A percentile compares a stretch with the other conserved stretches of the same genome.
These are phyloP conservation scores for Ostreobium quekettii DNA, from an alignment of 139 green algal genomes.

Conservation along the genomic window DNA sequence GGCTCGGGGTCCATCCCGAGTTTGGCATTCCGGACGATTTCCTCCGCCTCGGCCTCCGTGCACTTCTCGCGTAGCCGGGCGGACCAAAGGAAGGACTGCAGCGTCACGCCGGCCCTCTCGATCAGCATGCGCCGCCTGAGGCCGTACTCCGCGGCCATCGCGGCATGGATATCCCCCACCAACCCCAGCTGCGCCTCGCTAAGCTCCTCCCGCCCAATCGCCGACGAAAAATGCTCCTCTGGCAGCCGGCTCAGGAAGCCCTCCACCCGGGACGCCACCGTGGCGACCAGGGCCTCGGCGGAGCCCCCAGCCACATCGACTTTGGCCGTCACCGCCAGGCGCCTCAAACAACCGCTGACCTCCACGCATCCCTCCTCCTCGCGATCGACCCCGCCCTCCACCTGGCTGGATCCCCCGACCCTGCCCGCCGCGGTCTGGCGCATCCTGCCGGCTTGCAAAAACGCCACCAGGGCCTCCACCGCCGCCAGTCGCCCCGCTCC, in stretches of 20 bases:
- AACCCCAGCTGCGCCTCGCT: constrained; percentile 23
- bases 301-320: neutral
- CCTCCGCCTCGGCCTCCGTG: constrained; percentile 21
- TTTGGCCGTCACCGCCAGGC: neutral
- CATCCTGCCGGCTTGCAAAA: neutral
- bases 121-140: constrained; percentile 54
- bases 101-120: constrained; percentile 48
- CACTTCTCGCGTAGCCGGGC: constrained; percentile 28
- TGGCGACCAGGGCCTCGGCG: constrained; percentile 10
- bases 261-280: neutral
- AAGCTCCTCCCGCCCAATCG: constrained; percentile 26
- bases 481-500: neutral
- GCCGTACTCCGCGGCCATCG: constrained; percentile 33
- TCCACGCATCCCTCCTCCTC: neutral
- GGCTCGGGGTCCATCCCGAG: constrained; percentile 25
- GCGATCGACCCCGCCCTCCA: neutral
- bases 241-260: constrained; percentile 26
- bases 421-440: neutral
- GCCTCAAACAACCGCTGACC: neutral
- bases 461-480: neutral
- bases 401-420: neutral
- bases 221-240: constrained; percentile 25
- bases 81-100: constrained; percentile 50
- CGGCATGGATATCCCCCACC: constrained; percentile 35
- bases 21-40: constrained; percentile 16